A percentile compares a stretch with the other conserved stretches of the same genome.
Conservation (phyloP, 306 rosid genomes). For the Cucurbita moschata region DNA sequence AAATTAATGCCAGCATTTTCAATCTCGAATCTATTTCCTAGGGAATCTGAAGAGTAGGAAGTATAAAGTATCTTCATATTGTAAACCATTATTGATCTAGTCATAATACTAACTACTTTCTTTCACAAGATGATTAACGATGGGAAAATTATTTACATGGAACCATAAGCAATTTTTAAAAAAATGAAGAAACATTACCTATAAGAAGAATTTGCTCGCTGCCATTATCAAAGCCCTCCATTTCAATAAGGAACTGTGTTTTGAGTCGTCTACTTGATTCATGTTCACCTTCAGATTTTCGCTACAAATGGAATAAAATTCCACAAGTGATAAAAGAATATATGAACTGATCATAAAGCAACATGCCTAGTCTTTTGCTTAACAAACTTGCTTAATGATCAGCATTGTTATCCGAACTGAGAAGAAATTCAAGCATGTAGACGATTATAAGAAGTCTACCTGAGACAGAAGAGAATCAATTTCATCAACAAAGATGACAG, state of each 20-base stretch:
- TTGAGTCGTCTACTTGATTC: conserved; percentile 95
- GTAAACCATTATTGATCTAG: not conserved
- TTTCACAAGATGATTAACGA: not conserved
- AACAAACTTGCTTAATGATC: not conserved
- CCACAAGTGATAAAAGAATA: no score
- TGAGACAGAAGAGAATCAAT: conserved; percentile 95
- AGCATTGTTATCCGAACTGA: not conserved
- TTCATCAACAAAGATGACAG: conserved; percentile 95
- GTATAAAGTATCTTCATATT: not conserved
- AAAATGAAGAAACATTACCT: conserved; percentile 32
- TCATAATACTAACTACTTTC: not conserved
- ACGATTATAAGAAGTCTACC: conserved; percentile 34
- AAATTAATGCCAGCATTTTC: not conserved
- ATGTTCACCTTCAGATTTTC: conserved; percentile 93
- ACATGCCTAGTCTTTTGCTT: not conserved
- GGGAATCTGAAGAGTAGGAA: not conserved
- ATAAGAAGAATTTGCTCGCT: conserved; percentile 77
- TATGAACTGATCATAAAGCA: no score
- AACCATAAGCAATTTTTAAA: not conserved
- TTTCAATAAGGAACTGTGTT: conserved; percentile 95
- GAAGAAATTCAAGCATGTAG: not conserved
- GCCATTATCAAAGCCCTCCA: conserved; percentile 92
- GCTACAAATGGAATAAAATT: conserved; percentile 40
- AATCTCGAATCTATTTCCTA: not conserved
- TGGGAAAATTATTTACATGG: not conserved